Evolutionary conservation across 306 rosid genomes (phyloP), one percentile per base, ranked within the genome.

Genomic region (Biancaea sappan): DNA sequence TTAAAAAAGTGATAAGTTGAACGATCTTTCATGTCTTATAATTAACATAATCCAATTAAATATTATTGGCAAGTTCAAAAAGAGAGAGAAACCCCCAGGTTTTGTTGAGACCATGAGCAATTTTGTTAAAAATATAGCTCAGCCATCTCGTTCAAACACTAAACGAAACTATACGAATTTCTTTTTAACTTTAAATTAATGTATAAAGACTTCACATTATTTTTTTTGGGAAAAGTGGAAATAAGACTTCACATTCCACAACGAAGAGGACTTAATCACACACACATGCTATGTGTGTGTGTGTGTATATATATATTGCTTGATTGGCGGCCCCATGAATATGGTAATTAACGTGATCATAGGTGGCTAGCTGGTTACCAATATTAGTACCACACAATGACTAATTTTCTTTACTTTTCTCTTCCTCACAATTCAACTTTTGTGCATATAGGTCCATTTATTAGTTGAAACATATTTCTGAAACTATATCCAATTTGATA

Each of bases 351-450:
- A n/a, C 44, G 44, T 60, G 66, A 60, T 18, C 44, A 60, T 4
- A 60, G 44, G 26, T 32, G 22, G 44, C 66, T 40, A 60, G 66
- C 66, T 60, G 66, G 66, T 60, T 32, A 60, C 44, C 66, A 60
- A 60, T 58, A 3, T 46, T 58, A 5, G 64, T 35, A 26, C 22
- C 40, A 29, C 43, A 38, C 7, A 38, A 37, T 26, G 26, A 6
- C 2, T 35, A 35, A 35, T 35, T 35, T 35, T 35, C 40, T 35
- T 26, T 57, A 10, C 21, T 15, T 15, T 57, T 28, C 14, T 22
- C 59, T 53, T 26, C 8, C 1, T 16, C 14, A 54, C 35, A 12
- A 15, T 14, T 13, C 50, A 43, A 13, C 50, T 43, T 43, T 41
- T 2, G 13, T 38, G 2, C 1, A 6, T 38, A 38, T 40, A 40